Conservation (phyloP, 768 basidiomycete genomes). For the Mrakia hoshinonis region DNA sequence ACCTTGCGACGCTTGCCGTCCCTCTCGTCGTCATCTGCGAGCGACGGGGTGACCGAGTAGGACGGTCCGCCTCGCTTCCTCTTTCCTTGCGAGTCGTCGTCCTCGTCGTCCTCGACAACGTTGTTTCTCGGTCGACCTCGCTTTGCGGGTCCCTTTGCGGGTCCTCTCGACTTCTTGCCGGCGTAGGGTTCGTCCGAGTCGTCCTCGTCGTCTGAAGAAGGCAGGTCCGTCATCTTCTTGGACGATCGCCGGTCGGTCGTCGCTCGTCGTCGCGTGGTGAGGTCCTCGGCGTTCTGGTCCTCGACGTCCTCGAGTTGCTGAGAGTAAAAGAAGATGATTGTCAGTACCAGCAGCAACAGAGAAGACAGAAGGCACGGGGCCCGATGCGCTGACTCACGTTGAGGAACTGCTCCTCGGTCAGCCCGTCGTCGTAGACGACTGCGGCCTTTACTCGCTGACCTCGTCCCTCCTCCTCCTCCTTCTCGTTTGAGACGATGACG, state of each 20-base stretch:
- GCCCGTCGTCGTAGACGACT: slow-evolving; percentile 86
- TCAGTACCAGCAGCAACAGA: not conserved
- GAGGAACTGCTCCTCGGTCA: slow-evolving; percentile 89
- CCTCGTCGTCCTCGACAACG: slow-evolving; percentile 42
- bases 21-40: slow-evolving; percentile 45
- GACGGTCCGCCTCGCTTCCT: slow-evolving; percentile 40
- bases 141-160: slow-evolving; percentile 50
- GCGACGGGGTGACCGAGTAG: slow-evolving; percentile 65
- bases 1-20: slow-evolving; percentile 46
- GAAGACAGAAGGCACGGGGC: not conserved
- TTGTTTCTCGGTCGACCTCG: slow-evolving; percentile 60
- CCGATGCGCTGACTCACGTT: slow-evolving; percentile 46
- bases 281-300: slow-evolving; percentile 34
- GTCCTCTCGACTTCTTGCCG: slow-evolving; percentile 18
- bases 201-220: slow-evolving; percentile 11
- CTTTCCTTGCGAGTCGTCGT: slow-evolving; percentile 35
- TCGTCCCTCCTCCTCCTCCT: slow-evolving; percentile 57
- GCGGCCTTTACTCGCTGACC: slow-evolving; percentile 74
- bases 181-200: slow-evolving; percentile 17
- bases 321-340: not conserved
- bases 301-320: slow-evolving; percentile 37
- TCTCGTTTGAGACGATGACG: slow-evolving; percentile 41
- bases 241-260: slow-evolving; percentile 5
- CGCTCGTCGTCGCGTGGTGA: slow-evolving; percentile 33
- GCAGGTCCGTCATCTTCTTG: slow-evolving; percentile 1